Percentiles rank a stretch among this genome's conserved stretches.
Conservation (phyloP, 2,329 filamentous ascomycete species). For the Fusarium goolgardi region DNA sequence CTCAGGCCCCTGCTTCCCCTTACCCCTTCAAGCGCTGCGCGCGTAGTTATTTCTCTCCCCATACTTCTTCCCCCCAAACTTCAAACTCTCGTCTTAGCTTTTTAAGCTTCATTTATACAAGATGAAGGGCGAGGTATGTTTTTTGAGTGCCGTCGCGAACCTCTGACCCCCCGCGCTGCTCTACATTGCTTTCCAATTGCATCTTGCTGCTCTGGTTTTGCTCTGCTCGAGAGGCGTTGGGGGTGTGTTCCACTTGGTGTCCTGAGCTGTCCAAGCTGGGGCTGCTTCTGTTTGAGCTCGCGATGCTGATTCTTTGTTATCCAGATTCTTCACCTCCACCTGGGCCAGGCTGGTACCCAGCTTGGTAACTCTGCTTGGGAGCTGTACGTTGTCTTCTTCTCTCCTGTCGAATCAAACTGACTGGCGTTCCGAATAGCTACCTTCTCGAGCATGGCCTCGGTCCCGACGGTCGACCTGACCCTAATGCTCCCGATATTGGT, state of each 20-base stretch:
- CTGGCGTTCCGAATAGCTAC: slow-evolving; percentile 62
- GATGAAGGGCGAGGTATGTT: slow-evolving; percentile 69
- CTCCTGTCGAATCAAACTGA: slow-evolving; percentile 37
- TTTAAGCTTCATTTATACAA: slow-evolving; percentile 49
- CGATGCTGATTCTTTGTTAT: slow-evolving; percentile 35
- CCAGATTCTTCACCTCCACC: slow-evolving; percentile 72
- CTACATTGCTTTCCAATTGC: slow-evolving; percentile 12
- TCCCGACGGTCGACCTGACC: slow-evolving; percentile 71
- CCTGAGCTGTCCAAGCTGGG: slow-evolving; percentile 21
- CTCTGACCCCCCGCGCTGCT: neutral
- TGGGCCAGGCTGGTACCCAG: slow-evolving; percentile 78
- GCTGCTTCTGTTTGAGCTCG: slow-evolving; percentile 10
- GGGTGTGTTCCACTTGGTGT: slow-evolving; percentile 40
- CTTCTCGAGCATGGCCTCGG: slow-evolving; percentile 78
- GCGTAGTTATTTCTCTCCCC: slow-evolving; percentile 47
- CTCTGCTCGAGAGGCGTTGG: slow-evolving; percentile 19
- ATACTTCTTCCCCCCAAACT: slow-evolving; percentile 38
- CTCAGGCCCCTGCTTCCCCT: slow-evolving; percentile 47
- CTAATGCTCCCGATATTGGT: slow-evolving; percentile 67
- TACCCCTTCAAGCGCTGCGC: slow-evolving; percentile 52
- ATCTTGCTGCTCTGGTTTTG: slow-evolving; percentile 7
- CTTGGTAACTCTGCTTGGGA: slow-evolving; percentile 81
- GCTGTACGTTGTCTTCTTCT: slow-evolving; percentile 67
- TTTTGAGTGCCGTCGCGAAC: slow-evolving; percentile 22
- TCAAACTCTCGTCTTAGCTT: slow-evolving; percentile 39